These are phyloP conservation scores for Ustilago shanxiensis DNA, from an alignment of 1,284 basidiomycete genomes.

Conservation along the genomic window DNA sequence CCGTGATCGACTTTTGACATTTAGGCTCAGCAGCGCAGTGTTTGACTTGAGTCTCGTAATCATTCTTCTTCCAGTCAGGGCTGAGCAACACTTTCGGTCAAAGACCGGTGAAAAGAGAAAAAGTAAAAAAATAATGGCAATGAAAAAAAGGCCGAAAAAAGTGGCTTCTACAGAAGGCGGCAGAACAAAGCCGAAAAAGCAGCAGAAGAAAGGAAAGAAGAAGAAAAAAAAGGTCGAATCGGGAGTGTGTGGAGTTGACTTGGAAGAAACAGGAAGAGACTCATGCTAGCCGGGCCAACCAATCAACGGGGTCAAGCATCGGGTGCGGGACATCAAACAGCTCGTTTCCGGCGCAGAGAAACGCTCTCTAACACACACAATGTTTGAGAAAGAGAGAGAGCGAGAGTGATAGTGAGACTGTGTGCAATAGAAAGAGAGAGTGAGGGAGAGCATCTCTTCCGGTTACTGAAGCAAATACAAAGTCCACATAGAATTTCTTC, in stretches of 20 bases:
- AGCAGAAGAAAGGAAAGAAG: conserved; percentile 6
- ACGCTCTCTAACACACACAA: too few species aligned
- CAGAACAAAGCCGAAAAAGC: conserved; percentile 28
- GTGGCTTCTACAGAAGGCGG: conserved; percentile 11
- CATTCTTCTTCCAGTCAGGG: conserved; percentile 3
- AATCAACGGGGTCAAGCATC: not conserved
- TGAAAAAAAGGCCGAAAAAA: too few species aligned
- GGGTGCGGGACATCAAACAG: not conserved
- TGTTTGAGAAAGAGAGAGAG: not conserved
- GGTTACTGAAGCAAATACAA: conserved; percentile 1
- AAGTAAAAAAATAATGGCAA: not conserved
- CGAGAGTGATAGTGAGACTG: too few species aligned
- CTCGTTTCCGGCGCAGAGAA: too few species aligned
- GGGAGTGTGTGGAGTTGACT: conserved; percentile 2
- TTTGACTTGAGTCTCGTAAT: conserved; percentile 13
- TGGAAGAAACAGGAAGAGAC: conserved; percentile 8
- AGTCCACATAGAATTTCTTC: not conserved
- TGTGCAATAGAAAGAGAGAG: not conserved
- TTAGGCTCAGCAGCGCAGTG: not conserved
- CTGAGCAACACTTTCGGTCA: conserved; percentile 6
- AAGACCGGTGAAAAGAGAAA: conserved; percentile 14
- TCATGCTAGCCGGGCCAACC: not conserved
- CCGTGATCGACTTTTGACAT: conserved; percentile 18
- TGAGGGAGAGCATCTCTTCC: not conserved
- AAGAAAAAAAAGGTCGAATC: not conserved